Evolutionary conservation across 2,329 filamentous ascomycete species (phyloP).

Genomic region (Talaromyces verruculosus): DNA sequence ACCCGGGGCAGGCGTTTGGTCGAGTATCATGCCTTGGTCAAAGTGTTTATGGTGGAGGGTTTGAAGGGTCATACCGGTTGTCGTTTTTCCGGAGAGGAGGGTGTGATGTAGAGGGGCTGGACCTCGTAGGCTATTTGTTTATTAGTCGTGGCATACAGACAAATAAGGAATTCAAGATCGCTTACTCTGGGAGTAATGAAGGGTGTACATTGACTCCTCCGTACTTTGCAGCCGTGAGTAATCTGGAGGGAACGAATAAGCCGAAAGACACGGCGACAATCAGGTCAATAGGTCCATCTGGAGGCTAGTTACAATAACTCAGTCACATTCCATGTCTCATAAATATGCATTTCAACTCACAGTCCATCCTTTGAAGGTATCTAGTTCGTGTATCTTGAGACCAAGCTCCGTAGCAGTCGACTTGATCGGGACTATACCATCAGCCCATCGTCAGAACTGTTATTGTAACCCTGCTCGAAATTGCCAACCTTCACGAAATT

Average conservation of each 20-base stretch:
- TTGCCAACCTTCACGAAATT: slow-evolving; percentile 61
- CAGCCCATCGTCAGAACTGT: not conserved
- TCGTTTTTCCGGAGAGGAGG: slow-evolving; percentile 61
- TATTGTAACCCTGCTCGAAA: not conserved
- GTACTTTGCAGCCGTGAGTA: slow-evolving; percentile 70
- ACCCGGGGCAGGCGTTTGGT: slow-evolving; percentile 64
- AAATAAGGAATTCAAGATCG: not conserved
- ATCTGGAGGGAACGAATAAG: slow-evolving; percentile 75
- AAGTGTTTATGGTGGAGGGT: slow-evolving; percentile 76
- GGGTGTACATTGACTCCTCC: slow-evolving; percentile 93
- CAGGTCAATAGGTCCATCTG: slow-evolving; percentile 63
- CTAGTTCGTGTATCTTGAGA: slow-evolving; percentile 69
- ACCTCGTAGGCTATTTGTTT: slow-evolving; percentile 66
- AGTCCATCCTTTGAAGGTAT: slow-evolving; percentile 81
- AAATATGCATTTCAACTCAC: slow-evolving; percentile 47
- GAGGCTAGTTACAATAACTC: slow-evolving; percentile 49
- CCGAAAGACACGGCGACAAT: slow-evolving; percentile 94
- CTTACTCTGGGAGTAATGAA: slow-evolving; percentile 79
- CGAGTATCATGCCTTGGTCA: slow-evolving; percentile 74
- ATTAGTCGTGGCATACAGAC: not conserved
- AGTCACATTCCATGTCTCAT: not conserved
- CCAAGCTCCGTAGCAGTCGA: slow-evolving; percentile 61
- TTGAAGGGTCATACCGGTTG: slow-evolving; percentile 79
- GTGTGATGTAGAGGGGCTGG: slow-evolving; percentile 84
- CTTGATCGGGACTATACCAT: slow-evolving; percentile 68